Evolutionary conservation across 2,329 filamentous ascomycete genomes (phyloP).

Genomic region (Claviceps quebecensis): DNA sequence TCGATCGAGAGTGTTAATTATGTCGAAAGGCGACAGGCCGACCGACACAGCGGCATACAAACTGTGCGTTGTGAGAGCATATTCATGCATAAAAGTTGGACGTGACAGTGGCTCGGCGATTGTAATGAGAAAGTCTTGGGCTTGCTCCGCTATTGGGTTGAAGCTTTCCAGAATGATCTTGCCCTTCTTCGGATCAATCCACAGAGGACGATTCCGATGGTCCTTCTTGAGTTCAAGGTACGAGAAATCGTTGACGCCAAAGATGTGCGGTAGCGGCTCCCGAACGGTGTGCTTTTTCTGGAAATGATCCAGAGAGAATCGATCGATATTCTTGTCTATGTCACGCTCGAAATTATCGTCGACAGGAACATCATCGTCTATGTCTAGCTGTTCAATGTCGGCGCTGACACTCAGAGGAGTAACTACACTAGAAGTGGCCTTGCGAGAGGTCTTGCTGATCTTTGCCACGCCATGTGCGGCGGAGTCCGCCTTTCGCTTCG

Average conservation of each 20-base stretch:
- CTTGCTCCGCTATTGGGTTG: conserved; percentile 71
- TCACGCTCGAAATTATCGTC: conserved; percentile 39
- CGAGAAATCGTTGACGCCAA: conserved; percentile 56
- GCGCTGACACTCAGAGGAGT: conserved; percentile 46
- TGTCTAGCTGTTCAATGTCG: conserved; percentile 29
- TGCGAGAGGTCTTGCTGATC: conserved; percentile 39
- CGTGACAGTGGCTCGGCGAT: conserved; percentile 88
- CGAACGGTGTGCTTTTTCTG: conserved; percentile 30
- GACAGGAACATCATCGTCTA: conserved; percentile 33
- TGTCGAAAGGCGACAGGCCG: conserved; percentile 77
- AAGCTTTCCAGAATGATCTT: conserved; percentile 91
- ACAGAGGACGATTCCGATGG: conserved; percentile 78
- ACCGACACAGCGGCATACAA: conserved; percentile 92
- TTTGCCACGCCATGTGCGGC: conserved; percentile 36
- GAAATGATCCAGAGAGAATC: conserved; percentile 41
- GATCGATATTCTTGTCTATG: conserved; percentile 44
- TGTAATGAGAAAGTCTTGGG: conserved; percentile 89
- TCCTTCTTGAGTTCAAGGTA: conserved; percentile 74
- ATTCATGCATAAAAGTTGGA: conserved; percentile 86
- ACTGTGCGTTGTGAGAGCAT: conserved; percentile 80
- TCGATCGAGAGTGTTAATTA: conserved; percentile 74
- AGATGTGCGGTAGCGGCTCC: conserved; percentile 32
- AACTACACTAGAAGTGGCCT: conserved; percentile 46
- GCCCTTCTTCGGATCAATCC: conserved; percentile 79
- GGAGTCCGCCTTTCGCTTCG: conserved; percentile 52